Evolutionary conservation across 139 green algal genomes (phyloP), one percentile per base, ranked within the genome.

Genomic region (Coelastrella sp.): DNA sequence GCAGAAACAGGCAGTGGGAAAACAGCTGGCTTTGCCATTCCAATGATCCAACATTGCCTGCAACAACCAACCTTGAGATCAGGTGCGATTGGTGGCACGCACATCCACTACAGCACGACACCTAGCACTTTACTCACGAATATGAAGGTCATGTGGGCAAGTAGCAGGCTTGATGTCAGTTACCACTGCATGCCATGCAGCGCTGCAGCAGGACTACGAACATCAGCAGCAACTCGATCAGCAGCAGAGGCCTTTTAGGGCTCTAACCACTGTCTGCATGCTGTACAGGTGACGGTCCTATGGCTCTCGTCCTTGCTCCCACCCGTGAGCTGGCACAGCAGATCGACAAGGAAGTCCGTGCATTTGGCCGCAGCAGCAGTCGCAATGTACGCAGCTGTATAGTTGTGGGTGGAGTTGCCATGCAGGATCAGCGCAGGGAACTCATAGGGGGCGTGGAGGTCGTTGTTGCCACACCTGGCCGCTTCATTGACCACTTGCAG

Each of bases 271-370:
- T 49, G 1, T 1, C 35, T 49, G 35, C 35, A 49, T 49, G 35
- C 35, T 49, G 35, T 49, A 3, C 35, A 6, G 96, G 96, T 4
- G 97, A 98, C 66, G 97, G 97, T 0, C 97, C 97, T n/a, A 94
- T 98, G 93, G 98, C 96, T 7, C 95, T 99, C n/a, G 98, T 99
- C 66, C 96, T 99, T 58, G 98, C 98, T 1, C 98, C 98, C 19
- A 99, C 98, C 8, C 96, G 98, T 27, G 98, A 99, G 96, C 94
- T 99, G 87, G 98, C 98, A 20, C 98, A 99, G 95, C 98, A 99
- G 94, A 99, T 99, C 70, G 98, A 99, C 94, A 99, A 99, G 91
- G 98, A 99, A 73, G 98, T 99, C 93, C 85, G 97, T 20, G 93
- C 93, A 0, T 97, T 97, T 78, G 97, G 93, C 86, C 93, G 63